Evolutionary conservation across 2,329 filamentous ascomycete species (phyloP), one percentile per base, ranked within the genome.

Genomic region (Coleophoma cylindrospora): DNA sequence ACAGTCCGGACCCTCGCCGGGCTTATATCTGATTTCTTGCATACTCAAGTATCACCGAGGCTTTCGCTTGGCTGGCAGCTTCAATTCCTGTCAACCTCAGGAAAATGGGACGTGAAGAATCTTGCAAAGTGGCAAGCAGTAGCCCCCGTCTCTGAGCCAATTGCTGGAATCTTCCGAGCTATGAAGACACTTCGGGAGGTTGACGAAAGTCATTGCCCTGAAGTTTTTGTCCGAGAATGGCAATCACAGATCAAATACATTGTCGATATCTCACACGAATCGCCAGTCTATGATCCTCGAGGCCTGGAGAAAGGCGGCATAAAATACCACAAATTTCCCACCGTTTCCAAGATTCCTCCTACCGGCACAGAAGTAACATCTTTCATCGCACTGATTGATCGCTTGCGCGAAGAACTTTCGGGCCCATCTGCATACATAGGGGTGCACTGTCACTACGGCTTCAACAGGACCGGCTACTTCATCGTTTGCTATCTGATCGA

Each of bases 41-140:
- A 82, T 15, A 75, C 77, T 3, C 79, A 90, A 60, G 76, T 96
- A 48, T 91, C 91, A 10, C 77, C 83, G 10, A 83, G 91, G 9
- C 78, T 96, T 13, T 88, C 84, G 1, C 80, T 92, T 27, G 89
- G 86, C 40, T 97, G 92, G 91, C 92, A 97, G 68, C 75, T 97
- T 14, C 87, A 92, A 60, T 86, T 94, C 61, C 81, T 97, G 21
- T 89, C 87, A 2, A 89, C 87, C 2, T 88, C 91, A 58, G 91
- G 91, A 3, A 97, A 97, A 70, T 97, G 92, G 92, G 92, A 96
- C 63, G 90, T 97, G 58, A 97, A 97, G 71, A 97, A 97, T 62
- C 76, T 96, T 11, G 83, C 80, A 52, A 97, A 97, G 65, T 97
- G 92, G 92, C 80, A 89, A 66, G 83, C 82, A 15, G 87, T 95